Evolutionary conservation across 2,329 filamentous ascomycete species (phyloP), one percentile per base, ranked within the genome.

Genomic region (Zymoseptoria ardabiliae): DNA sequence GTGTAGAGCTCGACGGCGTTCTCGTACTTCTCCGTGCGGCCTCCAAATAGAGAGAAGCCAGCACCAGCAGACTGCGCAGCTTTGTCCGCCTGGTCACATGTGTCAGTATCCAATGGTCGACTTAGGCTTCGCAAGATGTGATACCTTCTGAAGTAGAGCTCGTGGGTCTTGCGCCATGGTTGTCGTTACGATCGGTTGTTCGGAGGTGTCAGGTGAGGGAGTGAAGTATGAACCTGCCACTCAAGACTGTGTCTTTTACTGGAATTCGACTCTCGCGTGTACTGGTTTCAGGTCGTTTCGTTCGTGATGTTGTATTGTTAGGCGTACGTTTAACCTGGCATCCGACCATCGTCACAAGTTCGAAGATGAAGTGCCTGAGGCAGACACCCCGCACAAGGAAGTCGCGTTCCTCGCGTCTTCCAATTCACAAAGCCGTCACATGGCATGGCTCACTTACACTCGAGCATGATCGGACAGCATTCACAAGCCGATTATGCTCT

Each of bases 21-120:
- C 77, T 95, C 89, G 72, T 90, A 92, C 76, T 97, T 97, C 64
- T 96, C 91, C 69, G 89, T 83, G 60, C 86, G 84, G 52, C 90
- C 90, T 50, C 91, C 90, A 69, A 99, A 97, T 76, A 96, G 86
- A 74, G 86, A 90, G 78, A 96, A 97, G 69, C 92, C 92, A 25
- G 88, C 81, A 20, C 84, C 80, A 49, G 93, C 92, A 66, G 87
- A 81, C 68, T 86, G 78, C 23, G 89, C 83, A 56, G 86, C 82
- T 79, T 94, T 96, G 72, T 97, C 90, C 78, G 94, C 94, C 92
- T 97, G 53, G n/a, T 52, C 50, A 50, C 54, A 54, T 59, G 54
- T 51, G 54, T 58, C 35, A 57, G 55, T n/a, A 30, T 55, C 35
- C 50, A n/a, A 48, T 28, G 52, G 23, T 41, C 21, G 21, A 20